Conservation (phyloP, 2,329 filamentous ascomycete genomes). For the Neofusicoccum laricinum region DNA sequence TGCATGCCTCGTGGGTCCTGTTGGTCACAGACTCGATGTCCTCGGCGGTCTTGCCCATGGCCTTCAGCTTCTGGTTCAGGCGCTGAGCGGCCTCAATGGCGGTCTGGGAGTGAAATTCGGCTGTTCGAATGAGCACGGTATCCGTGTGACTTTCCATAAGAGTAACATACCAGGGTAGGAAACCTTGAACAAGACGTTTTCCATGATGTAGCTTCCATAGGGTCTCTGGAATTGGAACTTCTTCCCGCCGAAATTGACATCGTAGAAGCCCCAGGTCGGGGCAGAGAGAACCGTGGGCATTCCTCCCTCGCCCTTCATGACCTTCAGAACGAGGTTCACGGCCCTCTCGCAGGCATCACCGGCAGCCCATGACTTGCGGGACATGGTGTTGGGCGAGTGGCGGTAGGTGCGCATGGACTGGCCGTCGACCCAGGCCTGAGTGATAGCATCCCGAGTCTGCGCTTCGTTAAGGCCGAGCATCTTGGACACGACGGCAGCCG, state of each 20-base stretch:
- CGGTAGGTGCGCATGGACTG: slow-evolving; percentile 95
- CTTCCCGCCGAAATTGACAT: slow-evolving; percentile 94
- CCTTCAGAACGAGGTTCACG: slow-evolving; percentile 87
- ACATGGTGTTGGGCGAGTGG: slow-evolving; percentile 99
- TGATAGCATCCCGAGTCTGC: slow-evolving; percentile 92
- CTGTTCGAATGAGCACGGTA: slow-evolving; percentile 36
- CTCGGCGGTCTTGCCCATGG: slow-evolving; percentile 82
- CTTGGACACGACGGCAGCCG: slow-evolving; percentile 88
- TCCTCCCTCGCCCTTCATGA: slow-evolving; percentile 85
- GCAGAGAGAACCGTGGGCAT: slow-evolving; percentile 90
- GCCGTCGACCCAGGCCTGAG: slow-evolving; percentile 96
- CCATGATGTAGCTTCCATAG: slow-evolving; percentile 99
- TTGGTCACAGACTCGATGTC: slow-evolving; percentile 90
- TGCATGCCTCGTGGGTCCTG: slow-evolving; percentile 96
- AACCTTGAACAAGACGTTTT: slow-evolving; percentile 99
- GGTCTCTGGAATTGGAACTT: slow-evolving; percentile 88
- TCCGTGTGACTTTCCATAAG: neutral
- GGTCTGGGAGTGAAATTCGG: slow-evolving; percentile 98
- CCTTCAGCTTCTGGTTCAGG: slow-evolving; percentile 78
- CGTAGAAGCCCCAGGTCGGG: slow-evolving; percentile 97
- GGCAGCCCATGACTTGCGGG: slow-evolving; percentile 97
- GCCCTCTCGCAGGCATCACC: slow-evolving; percentile 96
- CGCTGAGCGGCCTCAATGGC: slow-evolving; percentile 92
- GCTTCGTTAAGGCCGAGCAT: slow-evolving; percentile 86
- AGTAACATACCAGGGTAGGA: slow-evolving; percentile 78